Base-by-base conservation (phyloP, 192 early-diverging fungal genomes). In the Backusella australiensis region DNA sequence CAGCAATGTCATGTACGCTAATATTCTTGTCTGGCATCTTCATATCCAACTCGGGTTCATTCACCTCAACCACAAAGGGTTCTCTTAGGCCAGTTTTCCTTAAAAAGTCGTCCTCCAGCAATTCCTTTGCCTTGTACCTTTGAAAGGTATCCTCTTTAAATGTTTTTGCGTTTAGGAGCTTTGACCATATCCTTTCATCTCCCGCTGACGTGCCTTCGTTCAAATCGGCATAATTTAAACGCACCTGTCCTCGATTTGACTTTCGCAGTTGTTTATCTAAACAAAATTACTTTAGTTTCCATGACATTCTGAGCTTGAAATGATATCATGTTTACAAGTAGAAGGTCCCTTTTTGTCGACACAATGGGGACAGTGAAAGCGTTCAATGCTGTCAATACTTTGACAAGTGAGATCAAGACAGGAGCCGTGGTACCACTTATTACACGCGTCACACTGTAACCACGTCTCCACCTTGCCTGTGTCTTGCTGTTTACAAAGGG, bases 141-240 rank as follows among this genome's bases (percentile, higher is more conserved):
- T 86, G 82, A 82, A 96, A 96, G n/a, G 84, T 83, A 56, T 92
- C 90, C 11, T 78, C 75, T 15, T 84, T 78, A 79, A 96, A 96
- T 29, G 86, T 83, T 67, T 93, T 90, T 3, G 89, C 82, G 0
- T 89, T 83, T 0, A 98, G 78, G 3, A 95, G 74, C 76, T 94
- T 92, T 52, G 89, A 83, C 87, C 93, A 98, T 72, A 94, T 93
- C 70, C 89, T 88, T 75, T 94, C 90, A 71, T 95, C 93, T 8
- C 92, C 93, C 23, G 70, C 70, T 15, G 90, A 84, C 56, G 89
- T 83, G 1, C 92, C 94, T 52, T 96, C 90, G 68, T 94, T 91
- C 52, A 96, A 82, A 75, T 93, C 91, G 39, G 89, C 94, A 85
- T 97, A 97, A 80, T 97, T 93, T 44, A 97, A 85, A 19, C 86